Evolutionary conservation across 352 stramenopile species (phyloP).

Genomic region (Globisporangium paroecandrum): DNA sequence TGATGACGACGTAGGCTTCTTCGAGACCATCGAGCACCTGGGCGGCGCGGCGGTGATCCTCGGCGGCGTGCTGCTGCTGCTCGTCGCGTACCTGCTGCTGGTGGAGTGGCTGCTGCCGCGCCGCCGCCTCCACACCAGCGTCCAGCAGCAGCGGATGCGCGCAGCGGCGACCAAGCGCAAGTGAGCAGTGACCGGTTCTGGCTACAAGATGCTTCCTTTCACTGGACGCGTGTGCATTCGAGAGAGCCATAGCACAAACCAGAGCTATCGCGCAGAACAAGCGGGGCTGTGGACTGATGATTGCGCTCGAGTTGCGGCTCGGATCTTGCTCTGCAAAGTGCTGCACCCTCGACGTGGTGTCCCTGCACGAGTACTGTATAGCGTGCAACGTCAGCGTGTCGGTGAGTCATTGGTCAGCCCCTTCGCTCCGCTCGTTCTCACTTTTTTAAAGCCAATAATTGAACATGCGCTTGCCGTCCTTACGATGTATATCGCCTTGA

Average conservation of each 20-base stretch:
- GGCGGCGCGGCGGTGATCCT: conserved; percentile 26
- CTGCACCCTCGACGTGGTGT: not conserved
- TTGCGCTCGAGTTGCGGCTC: not conserved
- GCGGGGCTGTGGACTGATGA: no score
- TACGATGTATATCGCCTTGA: not conserved
- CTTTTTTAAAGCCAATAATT: not conserved
- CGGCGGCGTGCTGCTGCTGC: conserved; percentile 32
- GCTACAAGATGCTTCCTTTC: not conserved
- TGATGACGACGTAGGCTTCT: conserved; percentile 29
- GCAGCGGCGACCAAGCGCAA: conserved; percentile 8
- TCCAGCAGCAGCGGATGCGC: not conserved
- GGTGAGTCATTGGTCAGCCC: not conserved
- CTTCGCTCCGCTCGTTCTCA: not conserved
- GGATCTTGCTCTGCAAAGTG: not conserved
- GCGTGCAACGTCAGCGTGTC: not conserved
- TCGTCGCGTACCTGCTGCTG: conserved; percentile 36
- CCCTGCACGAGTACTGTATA: not conserved
- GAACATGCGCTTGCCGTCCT: not conserved
- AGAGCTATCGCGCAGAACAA: no score
- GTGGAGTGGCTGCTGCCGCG: conserved; percentile 46
- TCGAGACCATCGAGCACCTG: conserved; percentile 43
- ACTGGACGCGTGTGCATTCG: not conserved
- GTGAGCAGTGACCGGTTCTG: conserved; percentile 3
- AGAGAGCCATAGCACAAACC: no score
- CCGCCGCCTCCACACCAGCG: conserved; percentile 10